These are phyloP conservation scores for Dictyostelium discoideum DNA, from an alignment of 78 protist species.

Conservation along the genomic window dicty_2.7 NC_007089.4:1844001-1844500, in stretches of 20 bases:
- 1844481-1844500: neutral
- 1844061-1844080: neutral
- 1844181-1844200: neutral
- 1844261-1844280: neutral
- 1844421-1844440: neutral
- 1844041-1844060: neutral
- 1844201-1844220: neutral
- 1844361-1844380: neutral
- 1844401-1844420: neutral
- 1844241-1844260: neutral
- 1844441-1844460: neutral
- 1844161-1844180: no score
- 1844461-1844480: neutral
- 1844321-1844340: neutral
- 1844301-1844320: neutral
- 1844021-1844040: neutral
- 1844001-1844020: neutral
- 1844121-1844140: no score
- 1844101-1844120: neutral
- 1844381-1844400: neutral
- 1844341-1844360: neutral
- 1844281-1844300: neutral
- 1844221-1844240: neutral
- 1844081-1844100: neutral
- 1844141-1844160: neutral